Base-by-base conservation (phyloP, 768 basidiomycete genomes). In the Collybia nuda region DNA sequence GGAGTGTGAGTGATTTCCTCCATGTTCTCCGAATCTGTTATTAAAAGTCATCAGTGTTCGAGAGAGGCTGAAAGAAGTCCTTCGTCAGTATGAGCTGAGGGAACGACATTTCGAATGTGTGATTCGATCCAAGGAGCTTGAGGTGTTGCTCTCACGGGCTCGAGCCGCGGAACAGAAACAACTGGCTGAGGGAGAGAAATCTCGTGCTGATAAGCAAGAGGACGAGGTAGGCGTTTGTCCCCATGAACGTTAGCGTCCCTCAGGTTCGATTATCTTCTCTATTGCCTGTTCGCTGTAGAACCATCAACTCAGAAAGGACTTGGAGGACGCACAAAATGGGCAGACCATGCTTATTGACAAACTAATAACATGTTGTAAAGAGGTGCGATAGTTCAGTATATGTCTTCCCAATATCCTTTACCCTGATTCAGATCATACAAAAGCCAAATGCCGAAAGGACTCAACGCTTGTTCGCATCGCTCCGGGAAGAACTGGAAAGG, bases 71-170 rank as follows among this genome's bases (percentile, higher is more conserved):
- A 93, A 92, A 62, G 88, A 92, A 58, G 81, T 94, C 29, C 80
- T 94, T 39, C 82, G 85, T 21, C 91, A 93, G 62, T 94, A 94
- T 62, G 88, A 94, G 62, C 82, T 93, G 49, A 86, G 92, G 52
- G 92, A 94, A 72, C 85, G 84, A 63, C 92, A 94, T 74, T 94
- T 93, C 59, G 92, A 93, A 70, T 92, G 90, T 56, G 87, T 94
- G 23, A 86, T 94, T 49, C 88, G 92, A 37, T 93, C 92, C 38
- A 94, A 94, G 68, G 92, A 94, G 67, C 79, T 94, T 19, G 92
- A 94, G 63, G 88, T 94, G 14, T 70, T 94, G 17, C 76, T 94
- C 14, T 91, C 92, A 42, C 83, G 90, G 26, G 92, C 92, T 38
- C 85, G 91, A 65, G 86, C 89, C 21, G 90, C 91, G 8, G 92